These are phyloP conservation scores for Xylaria palmicola DNA, from an alignment of 495 filamentous ascomycete species.

Conservation along the genomic window DNA sequence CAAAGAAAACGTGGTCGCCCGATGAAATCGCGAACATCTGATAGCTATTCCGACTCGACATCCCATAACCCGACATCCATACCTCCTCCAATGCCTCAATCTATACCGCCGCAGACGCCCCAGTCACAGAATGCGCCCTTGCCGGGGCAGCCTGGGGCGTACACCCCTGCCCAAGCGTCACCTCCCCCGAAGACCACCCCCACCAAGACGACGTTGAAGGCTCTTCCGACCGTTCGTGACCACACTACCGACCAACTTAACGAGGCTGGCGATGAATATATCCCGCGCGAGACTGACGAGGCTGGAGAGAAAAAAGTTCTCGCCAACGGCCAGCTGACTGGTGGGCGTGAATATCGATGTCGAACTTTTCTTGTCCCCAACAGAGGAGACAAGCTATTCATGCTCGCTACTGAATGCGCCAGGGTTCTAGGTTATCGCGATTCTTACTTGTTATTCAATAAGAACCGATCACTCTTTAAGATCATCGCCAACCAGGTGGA, in stretches of 20 bases:
- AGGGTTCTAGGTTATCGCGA: constrained; percentile 92
- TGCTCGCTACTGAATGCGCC: constrained; percentile 98
- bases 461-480: constrained; percentile 95
- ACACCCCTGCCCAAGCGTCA: constrained; percentile 68
- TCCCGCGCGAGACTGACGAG: constrained; percentile 89
- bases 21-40: constrained; percentile 59
- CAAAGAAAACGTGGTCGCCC: constrained; percentile 86
- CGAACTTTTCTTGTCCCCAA: constrained; percentile 90
- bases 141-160: constrained; percentile 56
- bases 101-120: constrained; percentile 69
- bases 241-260: constrained; percentile 97
- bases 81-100: constrained; percentile 45
- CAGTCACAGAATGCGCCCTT: constrained; percentile 68
- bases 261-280: constrained; percentile 90
- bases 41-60: constrained; percentile 46
- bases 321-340: constrained; percentile 74
- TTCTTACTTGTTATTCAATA: constrained; percentile 98
- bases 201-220: constrained; percentile 92
- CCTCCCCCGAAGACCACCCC: constrained; percentile 80
- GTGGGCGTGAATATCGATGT: constrained; percentile 85
- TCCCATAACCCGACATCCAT: constrained; percentile 51
- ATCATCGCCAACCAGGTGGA: constrained; percentile 96
- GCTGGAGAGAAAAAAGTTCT: constrained; percentile 93
- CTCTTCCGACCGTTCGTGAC: constrained; percentile 90
- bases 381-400: constrained; percentile 90